Base-by-base conservation (phyloP, 257 asterid genomes). In the Thymus mandschuricus region DNA sequence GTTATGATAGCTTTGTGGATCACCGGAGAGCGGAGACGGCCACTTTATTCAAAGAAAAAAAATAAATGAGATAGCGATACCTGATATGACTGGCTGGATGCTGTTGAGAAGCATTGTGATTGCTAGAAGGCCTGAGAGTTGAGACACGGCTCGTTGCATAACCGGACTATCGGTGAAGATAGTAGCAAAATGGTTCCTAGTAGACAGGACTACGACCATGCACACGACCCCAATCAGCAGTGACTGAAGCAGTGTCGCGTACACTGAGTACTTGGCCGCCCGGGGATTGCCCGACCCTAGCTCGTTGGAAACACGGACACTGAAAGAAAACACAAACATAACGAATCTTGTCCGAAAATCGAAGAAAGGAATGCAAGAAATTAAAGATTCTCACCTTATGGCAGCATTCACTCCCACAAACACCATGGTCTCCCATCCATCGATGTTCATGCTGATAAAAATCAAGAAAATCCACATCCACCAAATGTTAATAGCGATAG, bases 71-170 rank as follows among this genome's bases (percentile, higher is more conserved):
- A 3, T 1, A 50, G 6, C 2, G 9, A 1, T 50, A 15, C 97
- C 97, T 66, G 97, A 89, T 80, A 92, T 87, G 34, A 92, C 98
- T n/a, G 93, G 98, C 74, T 92, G 96, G 70, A 87, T 76, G 57
- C 98, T 92, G 80, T 89, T 89, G 72, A 92, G 93, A 76, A 92
- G 78, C 96, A 92, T 87, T 0, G 96, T 91, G 75, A 87, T 80
- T 8, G 88, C 96, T 9, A 89, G 88, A 67, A 86, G 89, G 69
- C 87, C 84, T 0, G 96, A 89, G 30, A 89, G 89, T 46, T 69
- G 79, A 57, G 96, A 84, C 34, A 89, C 98, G 0, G 94, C 96
- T 51, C 30, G 75, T 68, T 79, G 86, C 96, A 92, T 80, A 7
- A 71, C 92, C 64, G 46, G 68, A 86, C 96, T 89, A 57, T 81